These are phyloP conservation scores for Melampsora abietis-canadensis DNA, from an alignment of 1,284 basidiomycete genomes.

Conservation along the genomic window DNA sequence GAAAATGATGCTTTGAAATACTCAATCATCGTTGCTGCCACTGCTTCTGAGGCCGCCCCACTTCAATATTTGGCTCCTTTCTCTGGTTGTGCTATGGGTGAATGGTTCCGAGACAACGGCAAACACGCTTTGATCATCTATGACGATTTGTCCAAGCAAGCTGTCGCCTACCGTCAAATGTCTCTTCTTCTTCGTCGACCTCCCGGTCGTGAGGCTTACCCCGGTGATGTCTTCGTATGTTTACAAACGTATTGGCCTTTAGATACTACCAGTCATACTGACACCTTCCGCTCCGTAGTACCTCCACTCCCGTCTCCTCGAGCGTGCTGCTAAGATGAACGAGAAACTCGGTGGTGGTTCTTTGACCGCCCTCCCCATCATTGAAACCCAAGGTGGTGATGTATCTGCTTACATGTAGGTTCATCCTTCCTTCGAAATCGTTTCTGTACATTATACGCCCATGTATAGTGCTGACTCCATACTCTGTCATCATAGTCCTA, in stretches of 20 bases:
- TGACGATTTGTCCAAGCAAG: slow-evolving; percentile 99
- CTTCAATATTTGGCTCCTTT: slow-evolving; percentile 99
- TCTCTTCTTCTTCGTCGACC: slow-evolving; percentile 98
- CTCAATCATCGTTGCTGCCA: slow-evolving; percentile 96
- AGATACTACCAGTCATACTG: slow-evolving; percentile 5
- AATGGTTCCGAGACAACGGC: slow-evolving; percentile 99
- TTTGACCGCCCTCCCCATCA: slow-evolving; percentile 95
- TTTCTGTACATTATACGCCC: slow-evolving; percentile 56
- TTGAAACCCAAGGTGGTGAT: slow-evolving; percentile 99
- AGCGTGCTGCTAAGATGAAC: slow-evolving; percentile 99
- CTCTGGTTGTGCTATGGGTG: slow-evolving; percentile 99
- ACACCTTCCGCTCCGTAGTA: slow-evolving; percentile 70
- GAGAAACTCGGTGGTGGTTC: slow-evolving; percentile 96
- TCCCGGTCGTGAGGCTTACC: slow-evolving; percentile 99
- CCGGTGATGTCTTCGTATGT: slow-evolving; percentile 67
- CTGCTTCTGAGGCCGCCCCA: slow-evolving; percentile 96
- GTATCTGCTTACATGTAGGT: slow-evolving; percentile 85
- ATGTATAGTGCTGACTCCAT: background rate
- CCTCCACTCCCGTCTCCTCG: slow-evolving; percentile 98
- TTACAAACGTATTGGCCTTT: background rate
- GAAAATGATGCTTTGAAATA: slow-evolving; percentile 99
- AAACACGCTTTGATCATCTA: slow-evolving; percentile 96
- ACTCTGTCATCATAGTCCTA: slow-evolving; percentile 55
- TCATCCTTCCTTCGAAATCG: slow-evolving; percentile 57
- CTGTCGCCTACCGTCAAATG: slow-evolving; percentile 99